Conservation (phyloP, 2,329 filamentous ascomycete genomes). For the Talaromyces albobiverticillius region DNA sequence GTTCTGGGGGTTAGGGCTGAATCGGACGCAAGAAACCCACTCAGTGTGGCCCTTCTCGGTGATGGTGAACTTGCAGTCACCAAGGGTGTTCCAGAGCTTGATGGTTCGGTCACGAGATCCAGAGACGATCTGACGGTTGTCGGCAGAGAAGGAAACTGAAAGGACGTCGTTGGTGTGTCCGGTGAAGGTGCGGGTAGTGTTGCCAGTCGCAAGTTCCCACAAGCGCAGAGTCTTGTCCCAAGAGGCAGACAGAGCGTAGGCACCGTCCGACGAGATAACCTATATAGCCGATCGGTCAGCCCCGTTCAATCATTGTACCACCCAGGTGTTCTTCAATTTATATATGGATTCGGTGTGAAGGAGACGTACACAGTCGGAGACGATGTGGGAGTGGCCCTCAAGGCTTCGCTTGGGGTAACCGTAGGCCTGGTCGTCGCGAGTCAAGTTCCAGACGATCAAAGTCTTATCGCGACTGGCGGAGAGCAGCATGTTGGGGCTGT, state of each 20-base stretch:
- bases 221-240: constrained; percentile 99
- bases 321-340: neutral
- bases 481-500: constrained; percentile 98
- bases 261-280: constrained; percentile 99
- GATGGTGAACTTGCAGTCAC: constrained; percentile 99
- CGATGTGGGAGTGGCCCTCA: constrained; percentile 98
- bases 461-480: constrained; percentile 97
- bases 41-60: constrained; percentile 99
- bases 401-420: constrained; percentile 99
- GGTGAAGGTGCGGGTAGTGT: constrained; percentile 96
- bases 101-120: constrained; percentile 97
- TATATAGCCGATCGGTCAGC: constrained; percentile 41
- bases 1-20: constrained; percentile 99
- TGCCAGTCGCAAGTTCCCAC: constrained; percentile 97
- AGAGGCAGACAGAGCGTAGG: constrained; percentile 96
- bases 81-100: constrained; percentile 99
- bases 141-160: constrained; percentile 99
- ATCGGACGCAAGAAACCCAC: constrained; percentile 99
- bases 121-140: constrained; percentile 99
- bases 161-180: constrained; percentile 99
- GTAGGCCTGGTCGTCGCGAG: constrained; percentile 96
- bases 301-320: constrained; percentile 12
- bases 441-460: constrained; percentile 99
- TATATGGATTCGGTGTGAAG: constrained; percentile 17
- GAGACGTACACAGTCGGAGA: constrained; percentile 95